Evolutionary conservation across 805 yeast species (phyloP).

Genomic region (Wickerhamiella kurtzmanii): DNA sequence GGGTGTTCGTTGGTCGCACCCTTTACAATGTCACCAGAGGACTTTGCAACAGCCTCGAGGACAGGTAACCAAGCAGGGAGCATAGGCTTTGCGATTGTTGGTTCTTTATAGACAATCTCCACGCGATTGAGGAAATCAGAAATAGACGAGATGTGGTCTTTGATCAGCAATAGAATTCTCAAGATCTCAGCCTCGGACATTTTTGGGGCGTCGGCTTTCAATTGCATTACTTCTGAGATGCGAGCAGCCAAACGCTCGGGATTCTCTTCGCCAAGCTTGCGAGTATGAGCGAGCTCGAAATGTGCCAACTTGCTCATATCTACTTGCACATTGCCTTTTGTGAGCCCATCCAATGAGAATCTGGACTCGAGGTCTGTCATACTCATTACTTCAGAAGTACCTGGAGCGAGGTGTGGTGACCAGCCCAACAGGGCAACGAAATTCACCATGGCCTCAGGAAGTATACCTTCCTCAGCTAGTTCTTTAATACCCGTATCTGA

Average conservation of each 20-base stretch:
- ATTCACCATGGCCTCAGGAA: constrained; percentile 80
- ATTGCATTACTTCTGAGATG: not conserved
- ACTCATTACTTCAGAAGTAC: constrained; percentile 26
- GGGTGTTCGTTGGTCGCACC: constrained; percentile 4
- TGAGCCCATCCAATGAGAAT: constrained; percentile 60
- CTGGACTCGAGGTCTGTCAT: constrained; percentile 35
- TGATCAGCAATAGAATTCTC: constrained; percentile 32
- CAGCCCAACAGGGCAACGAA: constrained; percentile 89
- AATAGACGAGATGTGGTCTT: constrained; percentile 38
- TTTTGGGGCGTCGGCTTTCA: constrained; percentile 17
- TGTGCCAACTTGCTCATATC: constrained; percentile 59
- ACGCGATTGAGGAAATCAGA: constrained; percentile 39
- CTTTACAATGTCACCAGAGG: constrained; percentile 1
- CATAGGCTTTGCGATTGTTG: constrained; percentile 7
- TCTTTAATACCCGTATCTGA: constrained; percentile 65
- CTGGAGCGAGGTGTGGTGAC: constrained; percentile 52
- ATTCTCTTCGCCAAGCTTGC: constrained; percentile 23
- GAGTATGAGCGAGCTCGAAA: constrained; percentile 63
- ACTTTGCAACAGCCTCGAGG: constrained; percentile 2
- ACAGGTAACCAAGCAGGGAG: not conserved
- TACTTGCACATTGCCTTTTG: constrained; percentile 90
- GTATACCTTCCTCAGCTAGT: constrained; percentile 32
- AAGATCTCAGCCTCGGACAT: constrained; percentile 22
- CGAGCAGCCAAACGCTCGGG: constrained; percentile 17
- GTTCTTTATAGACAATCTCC: constrained; percentile 10